phyloP scores from a whole-genome alignment of 768 basidiomycete genomes.

The Pleurotus platypus region DNA sequence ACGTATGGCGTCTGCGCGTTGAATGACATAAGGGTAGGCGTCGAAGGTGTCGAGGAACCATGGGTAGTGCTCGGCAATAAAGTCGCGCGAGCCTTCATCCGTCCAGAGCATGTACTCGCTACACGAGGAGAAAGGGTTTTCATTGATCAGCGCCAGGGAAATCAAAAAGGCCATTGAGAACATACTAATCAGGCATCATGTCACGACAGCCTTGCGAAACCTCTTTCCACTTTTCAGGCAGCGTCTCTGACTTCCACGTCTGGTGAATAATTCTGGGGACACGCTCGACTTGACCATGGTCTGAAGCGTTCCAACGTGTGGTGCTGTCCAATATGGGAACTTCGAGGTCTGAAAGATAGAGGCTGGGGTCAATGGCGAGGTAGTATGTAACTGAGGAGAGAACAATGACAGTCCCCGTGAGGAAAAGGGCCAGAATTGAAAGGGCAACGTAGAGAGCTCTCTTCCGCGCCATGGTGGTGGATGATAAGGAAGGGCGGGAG shows the following conservation, averaged over 20 bases:
- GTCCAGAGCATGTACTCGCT: constrained; percentile 99
- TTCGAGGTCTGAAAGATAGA: constrained; percentile 79
- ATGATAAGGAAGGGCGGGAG: constrained; percentile 14
- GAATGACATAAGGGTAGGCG: constrained; percentile 86
- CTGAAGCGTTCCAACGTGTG: constrained; percentile 61
- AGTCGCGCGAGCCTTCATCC: constrained; percentile 83
- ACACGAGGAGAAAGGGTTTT: constrained; percentile 14
- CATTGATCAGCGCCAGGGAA: constrained; percentile 8
- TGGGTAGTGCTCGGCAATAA: constrained; percentile 83
- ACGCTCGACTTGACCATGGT: constrained; percentile 61
- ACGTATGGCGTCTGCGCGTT: constrained; percentile 95
- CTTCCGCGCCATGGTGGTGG: constrained; percentile 38
- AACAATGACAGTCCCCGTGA: constrained; percentile 86
- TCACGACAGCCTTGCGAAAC: constrained; percentile 83
- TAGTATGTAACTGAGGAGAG: constrained; percentile 91
- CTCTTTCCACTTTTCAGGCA: constrained; percentile 78
- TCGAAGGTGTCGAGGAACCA: constrained; percentile 96
- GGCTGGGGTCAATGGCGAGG: constrained; percentile 72
- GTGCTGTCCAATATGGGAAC: constrained; percentile 54
- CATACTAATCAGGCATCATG: constrained; percentile 96
- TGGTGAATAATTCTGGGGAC: constrained; percentile 95
- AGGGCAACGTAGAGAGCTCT: constrained; percentile 41
- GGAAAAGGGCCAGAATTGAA: constrained; percentile 64
- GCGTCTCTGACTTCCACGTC: constrained; percentile 92
- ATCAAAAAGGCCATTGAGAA: constrained; percentile 17